phyloP scores from a whole-genome alignment of 106 monocot species.

The Allium sativum region DNA sequence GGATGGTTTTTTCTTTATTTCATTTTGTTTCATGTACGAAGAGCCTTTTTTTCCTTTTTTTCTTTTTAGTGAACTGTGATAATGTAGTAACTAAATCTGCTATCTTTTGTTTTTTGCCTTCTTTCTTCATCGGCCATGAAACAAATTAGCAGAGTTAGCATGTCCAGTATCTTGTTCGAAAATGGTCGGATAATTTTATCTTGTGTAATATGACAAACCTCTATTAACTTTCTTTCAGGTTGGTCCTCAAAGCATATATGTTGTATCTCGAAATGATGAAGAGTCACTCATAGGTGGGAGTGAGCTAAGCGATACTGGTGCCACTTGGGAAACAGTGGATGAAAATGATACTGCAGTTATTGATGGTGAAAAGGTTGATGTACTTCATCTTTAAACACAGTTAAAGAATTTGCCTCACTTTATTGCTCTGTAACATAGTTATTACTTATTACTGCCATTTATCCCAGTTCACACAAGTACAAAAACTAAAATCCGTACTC shows the following conservation, averaged over 20 bases:
- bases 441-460: no score
- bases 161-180: neutral
- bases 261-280: slow-evolving; percentile 73
- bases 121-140: neutral
- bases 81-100: neutral
- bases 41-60: neutral
- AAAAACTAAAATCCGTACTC: no score
- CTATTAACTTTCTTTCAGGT: slow-evolving; percentile 14
- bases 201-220: neutral
- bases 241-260: slow-evolving; percentile 88
- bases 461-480: no score
- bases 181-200: neutral
- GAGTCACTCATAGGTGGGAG: slow-evolving; percentile 63
- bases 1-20: neutral
- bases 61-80: neutral
- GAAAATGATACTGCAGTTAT: slow-evolving; percentile 48
- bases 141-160: neutral
- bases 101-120: neutral
- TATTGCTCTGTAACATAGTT: no score
- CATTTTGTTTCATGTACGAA: neutral
- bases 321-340: slow-evolving; percentile 87
- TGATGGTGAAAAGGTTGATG: slow-evolving; percentile 37
- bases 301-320: slow-evolving; percentile 52
- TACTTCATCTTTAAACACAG: neutral
- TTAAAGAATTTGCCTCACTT: no score